phyloP scores from a whole-genome alignment of 2,329 filamentous ascomycete species.

The Metarhizium brunneum region DNA sequence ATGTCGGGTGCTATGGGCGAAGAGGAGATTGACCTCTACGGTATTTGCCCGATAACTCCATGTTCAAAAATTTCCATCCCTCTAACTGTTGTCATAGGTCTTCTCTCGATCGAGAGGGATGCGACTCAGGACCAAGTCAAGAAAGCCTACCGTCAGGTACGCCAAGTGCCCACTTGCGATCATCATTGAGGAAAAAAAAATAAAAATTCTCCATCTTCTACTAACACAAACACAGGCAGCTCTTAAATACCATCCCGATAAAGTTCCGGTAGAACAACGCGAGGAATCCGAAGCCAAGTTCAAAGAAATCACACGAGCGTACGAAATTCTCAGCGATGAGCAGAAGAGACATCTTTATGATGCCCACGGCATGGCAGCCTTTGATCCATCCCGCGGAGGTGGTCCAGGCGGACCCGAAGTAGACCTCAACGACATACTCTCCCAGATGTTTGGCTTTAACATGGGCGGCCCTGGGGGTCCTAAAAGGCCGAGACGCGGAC shows the following conservation, averaged over 20 bases:
- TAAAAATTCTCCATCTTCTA: background rate
- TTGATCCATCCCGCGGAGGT: conserved; percentile 65
- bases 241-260: conserved; percentile 86
- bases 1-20: conserved; percentile 16
- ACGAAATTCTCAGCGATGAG: conserved; percentile 95
- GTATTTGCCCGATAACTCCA: conserved; percentile 25
- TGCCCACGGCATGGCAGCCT: conserved; percentile 89
- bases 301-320: conserved; percentile 87
- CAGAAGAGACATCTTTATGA: conserved; percentile 90
- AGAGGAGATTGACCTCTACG: conserved; percentile 52
- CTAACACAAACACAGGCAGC: conserved; percentile 52
- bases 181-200: background rate
- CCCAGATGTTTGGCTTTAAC: conserved; percentile 82
- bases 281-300: conserved; percentile 83
- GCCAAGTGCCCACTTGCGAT: background rate
- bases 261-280: conserved; percentile 79
- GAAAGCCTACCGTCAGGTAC: conserved; percentile 90
- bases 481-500: conserved; percentile 58
- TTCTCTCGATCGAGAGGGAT: conserved; percentile 65
- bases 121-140: conserved; percentile 78
- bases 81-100: conserved; percentile 41
- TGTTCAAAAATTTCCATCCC: background rate
- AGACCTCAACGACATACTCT: conserved; percentile 86
- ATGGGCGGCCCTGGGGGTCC: conserved; percentile 52
- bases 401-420: conserved; percentile 60